Conservation (phyloP, 2,329 filamentous ascomycete species). For the Aspergillus piperis region DNA sequence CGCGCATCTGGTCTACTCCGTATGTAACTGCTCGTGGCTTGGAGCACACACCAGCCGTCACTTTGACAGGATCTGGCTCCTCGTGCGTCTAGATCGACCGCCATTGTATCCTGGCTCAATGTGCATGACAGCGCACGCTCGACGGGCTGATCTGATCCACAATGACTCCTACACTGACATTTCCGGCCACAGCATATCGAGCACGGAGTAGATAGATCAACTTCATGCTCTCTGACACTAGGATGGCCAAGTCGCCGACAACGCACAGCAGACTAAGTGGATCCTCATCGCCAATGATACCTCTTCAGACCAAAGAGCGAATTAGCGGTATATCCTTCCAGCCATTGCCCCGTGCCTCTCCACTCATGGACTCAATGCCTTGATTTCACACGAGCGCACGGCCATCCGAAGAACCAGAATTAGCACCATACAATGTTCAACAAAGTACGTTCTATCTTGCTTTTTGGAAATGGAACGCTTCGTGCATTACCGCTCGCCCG, state of each 20-base stretch:
- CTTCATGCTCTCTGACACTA: not conserved
- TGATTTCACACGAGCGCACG: slow-evolving; percentile 4
- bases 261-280: not conserved
- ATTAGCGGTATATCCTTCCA: not conserved
- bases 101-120: not conserved
- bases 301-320: not conserved
- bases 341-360: slow-evolving; percentile 3
- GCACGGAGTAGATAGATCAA: not conserved
- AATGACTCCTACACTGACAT: not conserved
- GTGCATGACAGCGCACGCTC: not conserved
- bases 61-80: not conserved
- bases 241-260: not conserved
- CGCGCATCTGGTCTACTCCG: not conserved
- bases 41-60: not conserved
- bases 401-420: not conserved
- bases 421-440: not conserved
- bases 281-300: slow-evolving; percentile 1
- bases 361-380: slow-evolving; percentile 1
- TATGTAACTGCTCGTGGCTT: not conserved
- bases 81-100: not conserved
- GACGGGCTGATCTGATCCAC: not conserved
- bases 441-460: not conserved
- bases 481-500: not conserved
- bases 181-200: not conserved
- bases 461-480: not conserved